These are phyloP conservation scores for Schwanniomyces etchellsii DNA, from an alignment of 1,139 yeast genomes.

Conservation along the genomic window DNA sequence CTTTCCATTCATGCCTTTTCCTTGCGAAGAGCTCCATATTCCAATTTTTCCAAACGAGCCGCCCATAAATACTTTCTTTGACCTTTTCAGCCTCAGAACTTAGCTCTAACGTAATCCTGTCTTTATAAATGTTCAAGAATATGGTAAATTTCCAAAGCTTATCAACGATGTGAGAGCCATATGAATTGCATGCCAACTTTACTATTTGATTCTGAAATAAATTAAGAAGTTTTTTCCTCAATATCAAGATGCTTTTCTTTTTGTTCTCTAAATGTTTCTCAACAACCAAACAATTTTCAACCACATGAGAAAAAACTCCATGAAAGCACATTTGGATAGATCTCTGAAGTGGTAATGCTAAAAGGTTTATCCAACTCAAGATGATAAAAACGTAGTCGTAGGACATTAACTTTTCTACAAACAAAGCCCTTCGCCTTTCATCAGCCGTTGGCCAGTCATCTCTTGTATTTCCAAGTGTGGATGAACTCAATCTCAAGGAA, in stretches of 20 bases:
- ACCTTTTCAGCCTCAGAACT: slow-evolving; percentile 57
- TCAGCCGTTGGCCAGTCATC: slow-evolving; percentile 93
- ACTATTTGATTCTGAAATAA: slow-evolving; percentile 49
- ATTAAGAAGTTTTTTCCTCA: slow-evolving; percentile 69
- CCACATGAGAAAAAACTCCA: slow-evolving; percentile 84
- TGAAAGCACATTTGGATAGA: slow-evolving; percentile 72
- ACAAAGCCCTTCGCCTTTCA: slow-evolving; percentile 74
- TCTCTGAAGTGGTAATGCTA: slow-evolving; percentile 54
- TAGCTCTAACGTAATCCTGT: slow-evolving; percentile 72
- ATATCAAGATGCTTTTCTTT: slow-evolving; percentile 45
- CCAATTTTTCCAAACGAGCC: slow-evolving; percentile 96
- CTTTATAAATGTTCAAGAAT: slow-evolving; percentile 78
- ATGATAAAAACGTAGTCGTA: slow-evolving; percentile 58
- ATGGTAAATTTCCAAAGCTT: slow-evolving; percentile 75
- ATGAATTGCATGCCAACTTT: slow-evolving; percentile 73
- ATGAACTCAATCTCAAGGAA: slow-evolving; percentile 54
- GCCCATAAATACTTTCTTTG: slow-evolving; percentile 82
- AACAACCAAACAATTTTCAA: slow-evolving; percentile 53
- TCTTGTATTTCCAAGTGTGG: slow-evolving; percentile 74
- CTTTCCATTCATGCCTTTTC: slow-evolving; percentile 81
- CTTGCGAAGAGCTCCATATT: slow-evolving; percentile 69
- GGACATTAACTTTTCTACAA: slow-evolving; percentile 64
- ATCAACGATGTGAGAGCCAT: slow-evolving; percentile 90
- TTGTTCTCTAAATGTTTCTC: slow-evolving; percentile 24
- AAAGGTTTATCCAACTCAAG: slow-evolving; percentile 54